Evolutionary conservation across 75 land plant genomes (phyloP).

Genomic region (Isoetes taiwanensis): DNA sequence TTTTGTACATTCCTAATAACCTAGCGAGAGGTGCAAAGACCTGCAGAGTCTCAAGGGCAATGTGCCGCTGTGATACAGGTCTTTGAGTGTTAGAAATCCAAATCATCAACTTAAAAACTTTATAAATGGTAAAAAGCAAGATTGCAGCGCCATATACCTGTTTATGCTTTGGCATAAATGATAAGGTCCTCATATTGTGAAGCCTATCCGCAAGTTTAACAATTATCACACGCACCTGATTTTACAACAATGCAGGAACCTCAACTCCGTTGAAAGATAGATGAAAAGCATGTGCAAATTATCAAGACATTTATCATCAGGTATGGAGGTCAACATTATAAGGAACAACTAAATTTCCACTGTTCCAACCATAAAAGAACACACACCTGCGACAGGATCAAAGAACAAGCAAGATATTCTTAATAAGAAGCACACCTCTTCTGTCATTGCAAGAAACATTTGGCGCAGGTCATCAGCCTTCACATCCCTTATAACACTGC

Average conservation of each 20-base stretch:
- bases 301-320: neutral
- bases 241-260: too few relatives aligned
- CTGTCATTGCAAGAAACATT: slow-evolving; percentile 96
- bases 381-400: neutral
- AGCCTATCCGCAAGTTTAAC: slow-evolving; percentile 92
- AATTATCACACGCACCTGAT: slow-evolving; percentile 90
- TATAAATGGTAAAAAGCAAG: too few relatives aligned
- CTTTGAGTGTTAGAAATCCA: neutral
- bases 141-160: too few relatives aligned
- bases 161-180: slow-evolving; percentile 90
- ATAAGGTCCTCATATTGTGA: slow-evolving; percentile 93
- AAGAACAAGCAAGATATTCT: neutral
- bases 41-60: slow-evolving; percentile 82
- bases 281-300: too few relatives aligned
- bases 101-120: neutral
- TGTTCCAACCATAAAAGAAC: too few relatives aligned
- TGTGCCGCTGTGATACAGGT: slow-evolving; percentile 45
- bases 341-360: too few relatives aligned
- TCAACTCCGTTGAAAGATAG: too few relatives aligned
- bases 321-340: neutral
- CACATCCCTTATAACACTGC: slow-evolving; percentile 55
- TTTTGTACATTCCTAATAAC: slow-evolving; percentile 84
- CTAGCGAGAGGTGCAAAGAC: slow-evolving; percentile 96
- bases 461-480: slow-evolving; percentile 95
- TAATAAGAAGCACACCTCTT: slow-evolving; percentile 39